A percentile compares a stretch with the other conserved stretches of the same genome.
Evolutionary conservation across 1,139 yeast genomes (phyloP).

Genomic region (Yamadazyma triangularis): DNA sequence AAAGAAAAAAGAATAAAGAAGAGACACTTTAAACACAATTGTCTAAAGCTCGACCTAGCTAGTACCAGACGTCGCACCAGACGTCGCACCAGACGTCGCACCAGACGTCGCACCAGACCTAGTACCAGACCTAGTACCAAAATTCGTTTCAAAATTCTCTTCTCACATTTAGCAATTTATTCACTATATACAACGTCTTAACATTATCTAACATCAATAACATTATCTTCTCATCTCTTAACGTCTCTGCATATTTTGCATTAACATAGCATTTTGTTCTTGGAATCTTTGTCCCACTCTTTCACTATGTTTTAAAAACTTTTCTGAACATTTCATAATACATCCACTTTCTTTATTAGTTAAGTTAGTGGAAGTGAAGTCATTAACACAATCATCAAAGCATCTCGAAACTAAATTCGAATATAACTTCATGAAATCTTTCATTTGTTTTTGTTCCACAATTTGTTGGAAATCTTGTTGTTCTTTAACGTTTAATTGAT

Average conservation of each 20-base stretch:
- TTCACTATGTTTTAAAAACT: constrained; percentile 96
- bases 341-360: constrained; percentile 82
- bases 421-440: constrained; percentile 95
- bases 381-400: constrained; percentile 95
- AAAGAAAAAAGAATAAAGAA: too few relatives aligned
- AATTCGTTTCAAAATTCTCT: too few relatives aligned
- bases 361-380: constrained; percentile 87
- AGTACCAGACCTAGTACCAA: too few relatives aligned
- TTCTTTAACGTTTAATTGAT: constrained; percentile 82
- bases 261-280: constrained; percentile 73
- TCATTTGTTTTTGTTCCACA: constrained; percentile 97
- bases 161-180: too few relatives aligned
- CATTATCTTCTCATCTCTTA: too few relatives aligned
- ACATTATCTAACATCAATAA: neutral
- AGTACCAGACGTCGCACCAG: too few relatives aligned
- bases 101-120: too few relatives aligned
- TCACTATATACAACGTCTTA: neutral
- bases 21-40: too few relatives aligned
- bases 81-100: too few relatives aligned
- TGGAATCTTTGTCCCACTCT: constrained; percentile 99
- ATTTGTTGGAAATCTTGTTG: constrained; percentile 94
- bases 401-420: constrained; percentile 95
- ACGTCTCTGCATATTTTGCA: constrained; percentile 44
- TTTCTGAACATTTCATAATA: constrained; percentile 89
- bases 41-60: too few relatives aligned